Base-by-base conservation (phyloP, 495 filamentous ascomycete species). In the Corynascus novoguineensis region DNA sequence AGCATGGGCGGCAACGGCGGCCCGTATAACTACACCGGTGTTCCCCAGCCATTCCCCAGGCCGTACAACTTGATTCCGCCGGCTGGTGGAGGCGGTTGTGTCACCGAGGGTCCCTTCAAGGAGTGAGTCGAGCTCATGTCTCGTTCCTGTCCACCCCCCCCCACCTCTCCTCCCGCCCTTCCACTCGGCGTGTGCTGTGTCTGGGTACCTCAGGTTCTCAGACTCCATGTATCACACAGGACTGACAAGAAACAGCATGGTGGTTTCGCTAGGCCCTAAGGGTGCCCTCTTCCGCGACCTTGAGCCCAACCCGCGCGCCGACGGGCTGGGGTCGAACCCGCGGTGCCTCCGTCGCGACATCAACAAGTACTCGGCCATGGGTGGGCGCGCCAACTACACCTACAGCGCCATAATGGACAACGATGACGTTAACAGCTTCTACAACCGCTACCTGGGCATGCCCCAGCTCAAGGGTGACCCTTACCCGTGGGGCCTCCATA, bases 331-430 rank as follows among this genome's bases (percentile, higher is more conserved):
- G 10, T 65, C 64, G 62, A 85, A 84, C 68, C 85, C 83, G 0
- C 78, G 85, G 50, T 86, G 86, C 57, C 65, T 90, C 45, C 78
- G 69, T 31, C 79, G 88, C 11, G 86, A 88, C 55, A 64, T 80
- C 9, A 73, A 78, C 45, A 55, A 62, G 38, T 21, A 31, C 54
- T 40, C 55, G 24, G 55, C 46, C 3, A 68, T 68, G 5, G 79
- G 75, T 49, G 74, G 72, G 31, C 81, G 78, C 53, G 60, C 60
- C 28, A 69, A 69, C 5, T 71, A 77, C 46, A 70, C 80, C 17
- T 53, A 76, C 25, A 60, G 47, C 41, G 31, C 59, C 22, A 50
- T 67, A 21, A 52, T 67, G 22, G 72, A 75, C 25, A n/a, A 72
- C 19, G 60, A 75, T 21, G 45, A 59, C 38, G 71, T 85, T 54